Conservation (phyloP, 2,329 filamentous ascomycete genomes). For the Aspergillus bombycis region DNA sequence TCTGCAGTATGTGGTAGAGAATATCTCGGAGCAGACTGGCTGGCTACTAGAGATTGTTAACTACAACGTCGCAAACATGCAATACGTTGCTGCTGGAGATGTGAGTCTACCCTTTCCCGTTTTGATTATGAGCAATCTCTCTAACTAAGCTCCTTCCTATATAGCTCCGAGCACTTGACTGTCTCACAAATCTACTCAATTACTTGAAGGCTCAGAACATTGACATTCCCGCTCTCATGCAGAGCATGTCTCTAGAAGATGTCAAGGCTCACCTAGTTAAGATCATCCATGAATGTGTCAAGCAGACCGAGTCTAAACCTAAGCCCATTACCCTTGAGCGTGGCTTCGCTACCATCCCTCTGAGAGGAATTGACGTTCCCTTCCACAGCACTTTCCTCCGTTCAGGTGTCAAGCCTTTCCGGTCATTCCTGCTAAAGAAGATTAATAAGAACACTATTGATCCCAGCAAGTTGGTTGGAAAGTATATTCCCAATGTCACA, state of each 20-base stretch:
- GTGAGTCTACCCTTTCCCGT: conserved; percentile 38
- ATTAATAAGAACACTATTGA: conserved; percentile 99
- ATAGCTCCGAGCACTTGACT: conserved; percentile 64
- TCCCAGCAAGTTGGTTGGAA: conserved; percentile 92
- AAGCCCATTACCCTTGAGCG: conserved; percentile 86
- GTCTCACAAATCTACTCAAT: conserved; percentile 80
- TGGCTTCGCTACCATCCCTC: conserved; percentile 94
- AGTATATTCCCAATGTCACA: conserved; percentile 99
- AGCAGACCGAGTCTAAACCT: conserved; percentile 86
- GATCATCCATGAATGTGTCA: conserved; percentile 87
- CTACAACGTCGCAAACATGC: conserved; percentile 75
- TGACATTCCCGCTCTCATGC: conserved; percentile 91
- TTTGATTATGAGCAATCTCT: conserved; percentile 1
- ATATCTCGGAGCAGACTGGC: conserved; percentile 87
- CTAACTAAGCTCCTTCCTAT: conserved; percentile 25
- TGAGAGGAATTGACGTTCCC: conserved; percentile 95
- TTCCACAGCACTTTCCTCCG: conserved; percentile 99
- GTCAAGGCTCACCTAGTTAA: conserved; percentile 86
- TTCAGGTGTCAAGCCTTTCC: conserved; percentile 98
- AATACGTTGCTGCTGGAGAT: conserved; percentile 70
- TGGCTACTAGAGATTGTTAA: conserved; percentile 99
- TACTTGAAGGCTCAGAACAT: conserved; percentile 96
- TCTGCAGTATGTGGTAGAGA: conserved; percentile 94
- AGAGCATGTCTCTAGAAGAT: conserved; percentile 82
- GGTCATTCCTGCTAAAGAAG: conserved; percentile 98